Evolutionary conservation across 164 flowering plant species (phyloP).

Genomic region (Vitis amurensis): DNA sequence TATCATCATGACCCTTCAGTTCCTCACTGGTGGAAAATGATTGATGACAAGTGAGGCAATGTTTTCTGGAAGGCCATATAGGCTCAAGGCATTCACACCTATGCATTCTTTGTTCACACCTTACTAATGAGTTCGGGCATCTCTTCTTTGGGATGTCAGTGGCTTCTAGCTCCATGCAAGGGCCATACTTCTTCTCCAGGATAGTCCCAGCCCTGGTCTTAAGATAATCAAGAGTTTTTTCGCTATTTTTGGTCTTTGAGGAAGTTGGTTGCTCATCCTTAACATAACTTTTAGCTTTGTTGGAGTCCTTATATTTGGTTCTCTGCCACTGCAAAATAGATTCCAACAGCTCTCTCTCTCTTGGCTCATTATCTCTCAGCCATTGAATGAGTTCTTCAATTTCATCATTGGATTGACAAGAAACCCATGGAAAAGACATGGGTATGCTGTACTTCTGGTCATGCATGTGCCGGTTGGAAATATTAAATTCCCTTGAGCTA

Average conservation of each 20-base stretch:
- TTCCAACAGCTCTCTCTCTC: conserved; percentile 80
- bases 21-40: conserved; percentile 53
- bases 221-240: conserved; percentile 31
- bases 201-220: conserved; percentile 50
- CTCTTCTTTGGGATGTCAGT: conserved; percentile 38
- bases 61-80: conserved; percentile 67
- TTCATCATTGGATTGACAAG: conserved; percentile 64
- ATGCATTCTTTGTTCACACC: conserved; percentile 48
- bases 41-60: conserved; percentile 76
- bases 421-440: conserved; percentile 44
- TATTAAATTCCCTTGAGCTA: conserved; percentile 25
- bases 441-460: conserved; percentile 16
- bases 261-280: conserved; percentile 18
- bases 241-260: conserved; percentile 17
- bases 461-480: conserved; percentile 25
- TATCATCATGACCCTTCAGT: conserved; percentile 59
- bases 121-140: conserved; percentile 31
- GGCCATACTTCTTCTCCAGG: conserved; percentile 66
- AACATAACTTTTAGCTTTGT: conserved; percentile 19
- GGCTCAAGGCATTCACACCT: conserved; percentile 87
- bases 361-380: conserved; percentile 56
- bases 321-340: conserved; percentile 60
- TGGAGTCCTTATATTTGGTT: conserved; percentile 28
- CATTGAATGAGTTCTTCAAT: conserved; percentile 58
- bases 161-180: conserved; percentile 43